phyloP scores from a whole-genome alignment of 2,329 filamentous ascomycete genomes.

The Sclerotinia borealis region DNA sequence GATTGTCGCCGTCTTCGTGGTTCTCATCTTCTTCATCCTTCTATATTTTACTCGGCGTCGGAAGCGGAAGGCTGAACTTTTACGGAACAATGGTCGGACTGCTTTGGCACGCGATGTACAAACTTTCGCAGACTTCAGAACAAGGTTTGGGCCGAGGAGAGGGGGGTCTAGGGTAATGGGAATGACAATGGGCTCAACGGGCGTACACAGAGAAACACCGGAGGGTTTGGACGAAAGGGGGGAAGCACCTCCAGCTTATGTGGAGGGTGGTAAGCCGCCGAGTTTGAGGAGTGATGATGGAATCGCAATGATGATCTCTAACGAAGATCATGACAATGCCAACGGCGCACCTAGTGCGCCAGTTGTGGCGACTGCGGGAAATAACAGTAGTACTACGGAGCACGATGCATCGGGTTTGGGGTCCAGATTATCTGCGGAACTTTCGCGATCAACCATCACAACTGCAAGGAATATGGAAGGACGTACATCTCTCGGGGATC shows the following conservation, averaged over 20 bases:
- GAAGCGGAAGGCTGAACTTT: slow-evolving; percentile 19
- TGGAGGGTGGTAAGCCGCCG: slow-evolving; percentile 26
- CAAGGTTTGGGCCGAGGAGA: slow-evolving; percentile 18
- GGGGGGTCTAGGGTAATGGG: slow-evolving; percentile 4
- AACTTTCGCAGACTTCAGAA: slow-evolving; percentile 15
- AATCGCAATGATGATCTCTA: neutral
- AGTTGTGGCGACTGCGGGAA: neutral
- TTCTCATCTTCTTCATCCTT: slow-evolving; percentile 38
- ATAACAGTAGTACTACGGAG: neutral
- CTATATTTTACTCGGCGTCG: slow-evolving; percentile 40
- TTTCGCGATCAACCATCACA: neutral
- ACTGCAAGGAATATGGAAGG: neutral
- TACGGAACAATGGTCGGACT: slow-evolving; percentile 26
- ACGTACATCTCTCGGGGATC: neutral
- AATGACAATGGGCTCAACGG: slow-evolving; percentile 4
- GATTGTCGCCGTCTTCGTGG: slow-evolving; percentile 41
- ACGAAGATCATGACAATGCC: neutral
- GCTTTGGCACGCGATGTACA: slow-evolving; percentile 30
- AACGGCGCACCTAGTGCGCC: neutral
- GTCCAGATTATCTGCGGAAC: slow-evolving; percentile 6
- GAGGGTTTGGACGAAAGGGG: slow-evolving; percentile 60
- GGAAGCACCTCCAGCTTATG: slow-evolving; percentile 60
- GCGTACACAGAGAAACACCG: slow-evolving; percentile 20
- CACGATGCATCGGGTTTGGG: neutral
- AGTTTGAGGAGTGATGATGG: slow-evolving; percentile 18